Evolutionary conservation across 1,284 basidiomycete species (phyloP), one percentile per base, ranked within the genome.

Genomic region (Somion occarium): DNA sequence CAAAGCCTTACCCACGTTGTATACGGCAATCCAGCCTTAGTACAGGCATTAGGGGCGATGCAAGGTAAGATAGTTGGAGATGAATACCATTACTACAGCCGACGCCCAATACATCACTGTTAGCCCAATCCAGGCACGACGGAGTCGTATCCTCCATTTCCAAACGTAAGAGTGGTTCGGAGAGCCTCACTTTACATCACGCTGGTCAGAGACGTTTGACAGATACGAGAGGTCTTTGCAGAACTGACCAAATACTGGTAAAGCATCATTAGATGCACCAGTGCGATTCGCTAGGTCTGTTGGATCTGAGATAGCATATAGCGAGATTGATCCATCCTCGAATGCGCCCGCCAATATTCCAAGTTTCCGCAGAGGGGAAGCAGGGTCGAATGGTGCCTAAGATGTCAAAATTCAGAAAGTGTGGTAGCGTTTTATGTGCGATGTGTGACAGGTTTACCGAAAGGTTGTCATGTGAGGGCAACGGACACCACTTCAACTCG

Each of bases 401-500:
- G 7, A 41, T 15, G 39, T 46, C 3, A 49, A 23, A 11, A 30
- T 19, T n/a, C 19, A 49, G 11, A 37, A 13, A 3, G n/a, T n/a
- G n/a, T n/a, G 34, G 18, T 48, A 23, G 15, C n/a, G 13, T 26
- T 30, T 9, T 34, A 20, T 19, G n/a, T 23, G 24, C 53, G 25
- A 44, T 37, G 30, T 23, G 73, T 18, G 3, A 2, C 19, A 44
- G 20, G 24, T 22, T 19, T 49, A 61, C 63, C 51, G 52, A 18
- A 5, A 38, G 12, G 3, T 63, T 50, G 60, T 93, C 90, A 60
- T 91, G 80, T 18, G 84, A 79, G 0, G 91, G 91, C 34, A 91
- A 64, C 2, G 93, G 93, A 68, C 92, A 94, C 93, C 93, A 97
- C 67, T 86, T 90, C 15, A 93, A 62, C 48, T 90, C 84, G 56